A percentile compares a stretch with the other conserved stretches of the same genome.
Evolutionary conservation across 805 yeast genomes (phyloP).

Genomic region (Sungouiozyma intestinalis): DNA sequence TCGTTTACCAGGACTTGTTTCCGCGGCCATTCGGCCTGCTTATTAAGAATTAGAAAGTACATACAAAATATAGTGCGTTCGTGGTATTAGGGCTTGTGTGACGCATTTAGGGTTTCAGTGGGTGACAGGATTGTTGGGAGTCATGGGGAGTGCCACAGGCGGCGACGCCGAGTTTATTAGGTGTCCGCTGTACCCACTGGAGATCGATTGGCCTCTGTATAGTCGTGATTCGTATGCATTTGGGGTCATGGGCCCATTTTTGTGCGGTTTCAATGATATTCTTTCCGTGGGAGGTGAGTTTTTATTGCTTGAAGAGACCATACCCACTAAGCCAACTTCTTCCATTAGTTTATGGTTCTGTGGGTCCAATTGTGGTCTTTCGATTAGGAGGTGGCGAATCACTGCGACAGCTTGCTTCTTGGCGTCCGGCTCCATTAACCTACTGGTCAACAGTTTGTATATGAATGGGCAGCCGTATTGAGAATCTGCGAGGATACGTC

Average conservation of each 20-base stretch:
- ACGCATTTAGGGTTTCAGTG: background rate
- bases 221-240: slow-evolving; percentile 10
- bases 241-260: slow-evolving; percentile 9
- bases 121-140: no score
- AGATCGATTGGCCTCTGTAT: background rate
- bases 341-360: slow-evolving; percentile 73
- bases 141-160: no score
- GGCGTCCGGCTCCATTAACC: slow-evolving; percentile 45
- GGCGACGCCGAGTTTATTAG: background rate
- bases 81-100: background rate
- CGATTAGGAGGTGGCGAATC: slow-evolving; percentile 54
- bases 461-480: slow-evolving; percentile 63
- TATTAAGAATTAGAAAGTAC: no score
- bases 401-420: slow-evolving; percentile 48
- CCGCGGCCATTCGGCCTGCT: no score
- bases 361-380: slow-evolving; percentile 51
- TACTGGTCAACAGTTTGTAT: slow-evolving; percentile 58
- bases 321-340: slow-evolving; percentile 60
- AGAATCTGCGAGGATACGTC: slow-evolving; percentile 52
- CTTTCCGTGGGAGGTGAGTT: background rate
- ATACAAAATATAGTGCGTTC: no score
- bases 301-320: background rate
- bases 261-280: background rate
- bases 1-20: no score
- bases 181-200: background rate